phyloP scores from a whole-genome alignment of 306 rosid genomes.

The Erythrophleum fordii region DNA sequence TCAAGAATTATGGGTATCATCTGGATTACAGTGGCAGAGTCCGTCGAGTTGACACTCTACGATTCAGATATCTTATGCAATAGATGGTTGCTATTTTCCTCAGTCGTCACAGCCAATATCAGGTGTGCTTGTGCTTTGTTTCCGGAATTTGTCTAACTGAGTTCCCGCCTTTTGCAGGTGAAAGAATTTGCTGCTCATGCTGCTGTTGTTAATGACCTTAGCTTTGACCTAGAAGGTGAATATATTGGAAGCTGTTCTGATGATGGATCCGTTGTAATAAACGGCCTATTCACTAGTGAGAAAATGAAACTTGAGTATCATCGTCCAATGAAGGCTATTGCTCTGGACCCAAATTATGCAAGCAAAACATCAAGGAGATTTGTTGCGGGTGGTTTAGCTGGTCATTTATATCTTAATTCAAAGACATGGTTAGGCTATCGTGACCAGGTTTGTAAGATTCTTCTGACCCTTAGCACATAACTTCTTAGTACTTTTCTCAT shows the following conservation, averaged over 20 bases:
- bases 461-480: constrained; percentile 15
- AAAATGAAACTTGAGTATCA: constrained; percentile 88
- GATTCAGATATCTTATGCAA: not conserved
- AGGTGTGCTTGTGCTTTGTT: constrained; percentile 30
- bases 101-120: constrained; percentile 27
- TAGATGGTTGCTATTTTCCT: constrained; percentile 25
- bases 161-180: constrained; percentile 66
- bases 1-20: constrained; percentile 4
- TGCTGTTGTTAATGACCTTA: constrained; percentile 87
- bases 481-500: constrained; percentile 20
- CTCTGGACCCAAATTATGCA: constrained; percentile 85
- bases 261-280: constrained; percentile 85
- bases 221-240: constrained; percentile 93
- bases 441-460: constrained; percentile 76
- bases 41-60: not conserved
- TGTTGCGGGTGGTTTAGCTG: constrained; percentile 97
- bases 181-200: constrained; percentile 84
- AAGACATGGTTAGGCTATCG: constrained; percentile 95
- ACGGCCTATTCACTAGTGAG: constrained; percentile 87
- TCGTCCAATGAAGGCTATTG: constrained; percentile 95
- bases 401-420: constrained; percentile 79
- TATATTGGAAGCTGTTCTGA: constrained; percentile 95
- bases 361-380: constrained; percentile 83
- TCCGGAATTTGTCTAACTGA: constrained; percentile 30
- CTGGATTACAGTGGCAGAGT: not conserved